Percentiles rank a stretch among this genome's conserved stretches.
Evolutionary conservation across 208 protist genomes (phyloP).

Genomic region (Trypanosoma cruzi): DNA sequence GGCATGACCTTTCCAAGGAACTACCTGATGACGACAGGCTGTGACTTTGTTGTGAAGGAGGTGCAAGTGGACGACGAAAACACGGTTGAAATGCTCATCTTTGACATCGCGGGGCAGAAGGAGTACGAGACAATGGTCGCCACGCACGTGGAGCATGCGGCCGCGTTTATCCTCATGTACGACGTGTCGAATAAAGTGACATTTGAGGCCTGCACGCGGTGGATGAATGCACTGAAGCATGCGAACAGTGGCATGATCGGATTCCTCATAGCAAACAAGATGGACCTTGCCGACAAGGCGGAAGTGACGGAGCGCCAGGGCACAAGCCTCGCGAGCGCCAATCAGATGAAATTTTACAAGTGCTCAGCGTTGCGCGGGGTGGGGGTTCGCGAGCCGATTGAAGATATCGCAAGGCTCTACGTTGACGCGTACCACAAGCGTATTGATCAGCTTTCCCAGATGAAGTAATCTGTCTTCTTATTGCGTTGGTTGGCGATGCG

Average conservation of each 20-base stretch:
- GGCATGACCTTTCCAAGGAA: conserved; percentile 88
- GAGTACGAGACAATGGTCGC: conserved; percentile 83
- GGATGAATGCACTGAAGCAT: conserved; percentile 54
- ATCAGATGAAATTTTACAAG: conserved; percentile 85
- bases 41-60: conserved; percentile 92
- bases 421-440: conserved; percentile 78
- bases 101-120: conserved; percentile 87
- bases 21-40: conserved; percentile 94
- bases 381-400: conserved; percentile 80
- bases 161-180: conserved; percentile 89
- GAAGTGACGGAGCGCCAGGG: conserved; percentile 90
- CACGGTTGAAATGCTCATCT: conserved; percentile 86
- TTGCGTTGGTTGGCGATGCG: neutral
- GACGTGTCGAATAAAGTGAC: conserved; percentile 91
- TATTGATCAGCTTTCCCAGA: conserved; percentile 29
- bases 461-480: conserved; percentile 20
- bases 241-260: conserved; percentile 73
- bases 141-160: conserved; percentile 60
- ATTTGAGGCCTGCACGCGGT: conserved; percentile 88
- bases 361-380: conserved; percentile 85
- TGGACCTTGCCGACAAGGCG: conserved; percentile 82
- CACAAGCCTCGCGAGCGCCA: conserved; percentile 69
- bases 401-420: conserved; percentile 69
- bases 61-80: conserved; percentile 73
- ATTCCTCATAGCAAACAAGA: conserved; percentile 89